These are phyloP conservation scores for Diaporthe destruens DNA, from an alignment of 2,329 filamentous ascomycete species.

Conservation along the genomic window DNA sequence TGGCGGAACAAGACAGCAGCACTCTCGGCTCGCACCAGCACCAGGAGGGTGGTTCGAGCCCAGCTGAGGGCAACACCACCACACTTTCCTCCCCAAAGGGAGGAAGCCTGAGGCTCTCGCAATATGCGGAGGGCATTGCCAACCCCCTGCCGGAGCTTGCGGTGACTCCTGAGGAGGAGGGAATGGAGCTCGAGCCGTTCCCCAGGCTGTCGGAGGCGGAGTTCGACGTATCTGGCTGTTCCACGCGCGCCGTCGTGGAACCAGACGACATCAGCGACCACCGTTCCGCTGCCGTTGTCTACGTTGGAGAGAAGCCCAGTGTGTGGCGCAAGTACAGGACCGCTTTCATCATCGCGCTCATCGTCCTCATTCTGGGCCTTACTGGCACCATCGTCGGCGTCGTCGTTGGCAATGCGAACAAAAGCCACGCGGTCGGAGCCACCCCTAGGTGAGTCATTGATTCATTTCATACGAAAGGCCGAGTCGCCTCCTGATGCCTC, in stretches of 20 bases:
- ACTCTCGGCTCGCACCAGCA: not conserved
- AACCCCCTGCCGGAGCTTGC: slow-evolving; percentile 37
- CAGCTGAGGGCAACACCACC: not conserved
- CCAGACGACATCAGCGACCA: slow-evolving; percentile 38
- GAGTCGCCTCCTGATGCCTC: no score
- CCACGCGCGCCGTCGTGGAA: slow-evolving; percentile 29
- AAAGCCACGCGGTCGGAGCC: not conserved
- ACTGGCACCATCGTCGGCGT: slow-evolving; percentile 32
- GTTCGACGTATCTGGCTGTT: not conserved
- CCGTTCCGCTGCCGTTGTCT: slow-evolving; percentile 33
- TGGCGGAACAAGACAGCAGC: not conserved
- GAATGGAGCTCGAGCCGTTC: slow-evolving; percentile 13
- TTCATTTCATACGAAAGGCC: not conserved
- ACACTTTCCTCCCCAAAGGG: not conserved
- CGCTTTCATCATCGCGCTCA: slow-evolving; percentile 16
- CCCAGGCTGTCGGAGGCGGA: slow-evolving; percentile 2
- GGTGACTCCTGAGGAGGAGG: not conserved
- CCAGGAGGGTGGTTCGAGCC: not conserved
- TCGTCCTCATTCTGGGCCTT: slow-evolving; percentile 10
- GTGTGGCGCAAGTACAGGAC: slow-evolving; percentile 28
- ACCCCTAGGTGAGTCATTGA: not conserved
- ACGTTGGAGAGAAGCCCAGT: slow-evolving; percentile 30
- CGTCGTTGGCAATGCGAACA: slow-evolving; percentile 1
- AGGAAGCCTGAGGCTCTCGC: not conserved
- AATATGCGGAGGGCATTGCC: slow-evolving; percentile 35